Evolutionary conservation across 2,329 filamentous ascomycete species (phyloP).

Genomic region (Cytospora paraplurivora): DNA sequence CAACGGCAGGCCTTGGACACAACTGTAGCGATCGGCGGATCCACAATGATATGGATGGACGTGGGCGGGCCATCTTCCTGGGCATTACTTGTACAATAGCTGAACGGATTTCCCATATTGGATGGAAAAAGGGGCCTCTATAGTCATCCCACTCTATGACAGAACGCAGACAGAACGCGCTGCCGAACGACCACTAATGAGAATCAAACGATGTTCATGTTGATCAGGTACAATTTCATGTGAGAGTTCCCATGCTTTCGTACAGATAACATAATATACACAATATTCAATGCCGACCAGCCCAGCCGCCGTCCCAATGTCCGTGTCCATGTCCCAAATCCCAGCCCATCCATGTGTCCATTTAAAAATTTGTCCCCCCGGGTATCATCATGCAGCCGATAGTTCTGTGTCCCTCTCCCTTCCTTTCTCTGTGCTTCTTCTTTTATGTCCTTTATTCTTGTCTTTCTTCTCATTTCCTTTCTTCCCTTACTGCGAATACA

Average conservation of each 20-base stretch:
- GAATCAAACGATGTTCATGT: conserved; percentile 1
- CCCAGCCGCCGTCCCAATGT: not conserved
- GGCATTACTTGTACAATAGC: conserved; percentile 15
- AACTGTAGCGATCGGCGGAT: conserved; percentile 7
- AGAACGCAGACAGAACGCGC: not conserved
- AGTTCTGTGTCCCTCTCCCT: not conserved
- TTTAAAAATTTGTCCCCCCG: conserved; percentile 16
- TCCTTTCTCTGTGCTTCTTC: no score
- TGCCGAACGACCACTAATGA: not conserved
- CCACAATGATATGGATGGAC: not conserved
- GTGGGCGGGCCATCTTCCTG: not conserved
- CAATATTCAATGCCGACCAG: not conserved
- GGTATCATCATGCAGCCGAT: conserved; percentile 19
- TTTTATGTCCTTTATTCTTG: no score
- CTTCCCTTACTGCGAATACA: conserved; percentile 23
- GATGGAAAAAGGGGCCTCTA: not conserved
- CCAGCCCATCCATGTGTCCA: not conserved
- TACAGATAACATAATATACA: conserved; percentile 8
- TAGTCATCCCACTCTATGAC: conserved; percentile 15
- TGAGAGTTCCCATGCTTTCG: not conserved
- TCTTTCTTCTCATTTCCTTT: no score
- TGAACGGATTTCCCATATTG: conserved; percentile 12
- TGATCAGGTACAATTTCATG: not conserved
- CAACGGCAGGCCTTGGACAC: not conserved
- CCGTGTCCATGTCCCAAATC: not conserved